Evolutionary conservation across 2,329 filamentous ascomycete species (phyloP).

Genomic region (Cercospora canescens): DNA sequence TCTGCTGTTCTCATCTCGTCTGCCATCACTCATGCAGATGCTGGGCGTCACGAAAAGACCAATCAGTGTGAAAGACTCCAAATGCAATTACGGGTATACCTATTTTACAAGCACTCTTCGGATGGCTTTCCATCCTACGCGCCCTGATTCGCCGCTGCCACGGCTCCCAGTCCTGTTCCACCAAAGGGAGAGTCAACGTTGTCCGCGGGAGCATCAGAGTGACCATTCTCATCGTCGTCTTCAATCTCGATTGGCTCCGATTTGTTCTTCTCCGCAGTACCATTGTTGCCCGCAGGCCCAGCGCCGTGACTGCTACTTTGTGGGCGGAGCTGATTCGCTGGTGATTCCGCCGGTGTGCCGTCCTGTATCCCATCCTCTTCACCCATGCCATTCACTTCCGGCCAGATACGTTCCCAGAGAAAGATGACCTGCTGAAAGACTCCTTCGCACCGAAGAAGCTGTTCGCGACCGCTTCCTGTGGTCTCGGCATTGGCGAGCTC

Average conservation of each 20-base stretch:
- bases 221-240: conserved; percentile 18
- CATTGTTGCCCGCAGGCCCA: conserved; percentile 17
- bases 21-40: too few relatives aligned
- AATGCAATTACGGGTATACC: not conserved
- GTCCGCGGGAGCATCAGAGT: conserved; percentile 10
- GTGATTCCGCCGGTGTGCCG: conserved; percentile 4
- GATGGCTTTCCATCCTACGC: not conserved
- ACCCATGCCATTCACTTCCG: conserved; percentile 51
- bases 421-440: conserved; percentile 51
- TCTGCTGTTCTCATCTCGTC: too few relatives aligned
- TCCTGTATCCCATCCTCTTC: conserved; percentile 42
- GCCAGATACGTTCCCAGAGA: conserved; percentile 52
- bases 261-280: conserved; percentile 11
- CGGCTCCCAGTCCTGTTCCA: conserved; percentile 24
- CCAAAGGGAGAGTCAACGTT: conserved; percentile 22
- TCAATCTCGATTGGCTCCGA: conserved; percentile 21
- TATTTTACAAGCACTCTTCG: not conserved
- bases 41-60: too few relatives aligned
- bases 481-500: conserved; percentile 51
- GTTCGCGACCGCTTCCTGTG: conserved; percentile 48
- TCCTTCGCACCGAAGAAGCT: conserved; percentile 49
- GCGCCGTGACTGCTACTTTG: conserved; percentile 11
- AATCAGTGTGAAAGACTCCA: not conserved
- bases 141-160: conserved; percentile 24
- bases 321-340: conserved; percentile 5